A percentile compares a stretch with the other conserved stretches of the same genome.
Conservation (phyloP, 129 eudicot species). For the Smallanthus sonchifolius region DNA sequence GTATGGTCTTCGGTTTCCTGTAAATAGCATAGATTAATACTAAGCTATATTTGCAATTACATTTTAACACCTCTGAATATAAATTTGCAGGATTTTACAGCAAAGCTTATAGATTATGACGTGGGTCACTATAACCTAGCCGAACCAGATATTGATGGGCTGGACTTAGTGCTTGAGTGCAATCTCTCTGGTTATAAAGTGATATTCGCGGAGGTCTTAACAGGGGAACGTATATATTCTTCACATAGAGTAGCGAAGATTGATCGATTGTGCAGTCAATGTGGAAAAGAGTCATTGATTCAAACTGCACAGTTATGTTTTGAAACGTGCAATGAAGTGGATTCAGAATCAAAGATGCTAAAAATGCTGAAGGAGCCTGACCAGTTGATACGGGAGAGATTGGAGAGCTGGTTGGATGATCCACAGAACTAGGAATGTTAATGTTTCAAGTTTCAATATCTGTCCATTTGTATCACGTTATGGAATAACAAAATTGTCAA, state of each 20-base stretch:
- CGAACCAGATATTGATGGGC: background rate
- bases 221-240: background rate
- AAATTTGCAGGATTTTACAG: background rate
- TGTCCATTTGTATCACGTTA: too few relatives aligned
- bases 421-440: too few relatives aligned
- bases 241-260: background rate
- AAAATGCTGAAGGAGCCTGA: background rate
- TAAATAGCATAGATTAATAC: too few relatives aligned
- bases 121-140: background rate
- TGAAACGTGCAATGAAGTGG: background rate
- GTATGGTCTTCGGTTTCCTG: too few relatives aligned
- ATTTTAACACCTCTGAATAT: too few relatives aligned
- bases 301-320: background rate
- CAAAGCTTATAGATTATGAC: background rate
- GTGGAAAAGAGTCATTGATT: background rate
- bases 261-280: background rate
- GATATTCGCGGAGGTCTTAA: background rate
- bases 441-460: too few relatives aligned
- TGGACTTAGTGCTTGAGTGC: background rate
- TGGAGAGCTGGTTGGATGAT: background rate
- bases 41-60: too few relatives aligned
- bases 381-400: background rate
- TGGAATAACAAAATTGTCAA: too few relatives aligned
- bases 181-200: slow-evolving; percentile 4
- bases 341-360: slow-evolving; percentile 2